These are phyloP conservation scores for Colletotrichum lini DNA, from an alignment of 2,329 filamentous ascomycete genomes.

Conservation along the genomic window DNA sequence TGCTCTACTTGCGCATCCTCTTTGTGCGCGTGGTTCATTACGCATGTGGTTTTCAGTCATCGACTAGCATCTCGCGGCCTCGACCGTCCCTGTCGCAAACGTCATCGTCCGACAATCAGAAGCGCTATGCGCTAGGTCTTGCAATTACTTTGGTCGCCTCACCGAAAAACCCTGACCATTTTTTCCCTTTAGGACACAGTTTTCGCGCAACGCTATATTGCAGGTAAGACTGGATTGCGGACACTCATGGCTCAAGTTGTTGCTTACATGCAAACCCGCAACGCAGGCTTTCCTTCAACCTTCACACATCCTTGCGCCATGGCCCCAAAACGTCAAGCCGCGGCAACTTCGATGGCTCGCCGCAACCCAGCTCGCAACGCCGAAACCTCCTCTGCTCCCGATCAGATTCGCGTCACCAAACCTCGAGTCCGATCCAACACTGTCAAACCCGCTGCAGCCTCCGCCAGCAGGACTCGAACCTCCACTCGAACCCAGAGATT, in stretches of 20 bases:
- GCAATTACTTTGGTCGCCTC: not conserved
- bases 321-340: constrained; percentile 19
- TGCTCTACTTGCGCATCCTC: not conserved
- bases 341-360: constrained; percentile 13
- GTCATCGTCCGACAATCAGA: constrained; percentile 22
- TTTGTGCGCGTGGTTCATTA: not conserved
- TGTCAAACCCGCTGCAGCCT: not conserved
- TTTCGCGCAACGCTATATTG: not conserved
- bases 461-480: not conserved
- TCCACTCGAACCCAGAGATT: constrained; percentile 19
- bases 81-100: constrained; percentile 31
- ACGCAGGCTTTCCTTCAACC: not conserved
- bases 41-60: not conserved
- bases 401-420: constrained; percentile 25
- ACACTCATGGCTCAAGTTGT: not conserved
- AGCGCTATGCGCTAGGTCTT: constrained; percentile 24
- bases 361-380: constrained; percentile 24
- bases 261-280: constrained; percentile 22
- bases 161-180: not conserved
- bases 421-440: not conserved
- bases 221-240: not conserved
- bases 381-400: not conserved
- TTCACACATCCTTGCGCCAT: constrained; percentile 25
- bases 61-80: not conserved
- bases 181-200: not conserved